These are phyloP conservation scores for Abortiporus biennis DNA, from an alignment of 1,284 basidiomycete species.

Conservation along the genomic window DNA sequence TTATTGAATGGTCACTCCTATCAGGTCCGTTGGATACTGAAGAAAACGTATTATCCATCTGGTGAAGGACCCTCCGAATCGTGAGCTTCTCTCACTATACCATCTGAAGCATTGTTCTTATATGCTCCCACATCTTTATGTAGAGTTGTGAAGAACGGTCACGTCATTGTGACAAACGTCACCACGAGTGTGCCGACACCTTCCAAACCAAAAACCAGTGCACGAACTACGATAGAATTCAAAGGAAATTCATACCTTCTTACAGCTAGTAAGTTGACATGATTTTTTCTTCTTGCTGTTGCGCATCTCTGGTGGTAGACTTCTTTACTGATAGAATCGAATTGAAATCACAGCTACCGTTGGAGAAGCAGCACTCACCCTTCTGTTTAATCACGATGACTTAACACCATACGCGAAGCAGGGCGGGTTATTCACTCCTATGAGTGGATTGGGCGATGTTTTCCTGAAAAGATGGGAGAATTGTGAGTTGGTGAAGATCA, in stretches of 20 bases:
- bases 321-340: too few relatives aligned
- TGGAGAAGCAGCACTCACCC: conserved; percentile 63
- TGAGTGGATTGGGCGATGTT: conserved; percentile 70
- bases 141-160: neutral
- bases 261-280: neutral
- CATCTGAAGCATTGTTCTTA: conserved; percentile 2
- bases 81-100: conserved; percentile 34
- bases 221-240: conserved; percentile 51
- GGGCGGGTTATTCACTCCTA: conserved; percentile 78
- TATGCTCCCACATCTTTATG: neutral
- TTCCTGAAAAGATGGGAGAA: too few relatives aligned
- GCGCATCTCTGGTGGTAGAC: too few relatives aligned
- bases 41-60: conserved; percentile 42
- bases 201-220: conserved; percentile 38
- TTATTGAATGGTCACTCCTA: conserved; percentile 4
- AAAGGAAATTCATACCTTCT: neutral
- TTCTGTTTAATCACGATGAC: conserved; percentile 45
- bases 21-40: conserved; percentile 53
- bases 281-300: too few relatives aligned
- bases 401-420: conserved; percentile 49
- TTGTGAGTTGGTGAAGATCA: too few relatives aligned
- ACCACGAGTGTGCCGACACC: conserved; percentile 38
- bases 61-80: conserved; percentile 61
- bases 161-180: conserved; percentile 35
- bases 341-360: too few relatives aligned